Base-by-base conservation (phyloP, 139 green algal genomes). In the Zygnema cylindricum region DNA sequence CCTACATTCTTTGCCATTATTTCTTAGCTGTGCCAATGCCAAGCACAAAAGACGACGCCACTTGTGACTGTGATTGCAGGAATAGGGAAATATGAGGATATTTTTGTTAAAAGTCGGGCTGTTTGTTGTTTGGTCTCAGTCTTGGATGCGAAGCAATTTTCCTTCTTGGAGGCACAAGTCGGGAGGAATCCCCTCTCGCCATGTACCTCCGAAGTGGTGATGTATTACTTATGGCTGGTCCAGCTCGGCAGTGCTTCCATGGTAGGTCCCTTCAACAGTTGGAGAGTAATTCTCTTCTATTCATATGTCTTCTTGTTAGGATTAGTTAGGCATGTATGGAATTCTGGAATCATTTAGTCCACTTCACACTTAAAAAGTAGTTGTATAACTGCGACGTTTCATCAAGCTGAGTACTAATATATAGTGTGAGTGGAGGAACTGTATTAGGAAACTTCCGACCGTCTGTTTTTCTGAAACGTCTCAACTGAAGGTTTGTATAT, bases 101-200 rank as follows among this genome's bases (percentile, higher is more conserved):
- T n/a, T n/a, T n/a, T n/a, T n/a, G n/a, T n/a, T n/a, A n/a, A n/a
- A n/a, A n/a, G n/a, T n/a, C n/a, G n/a, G n/a, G n/a, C n/a, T n/a
- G n/a, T n/a, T n/a, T n/a, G n/a, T n/a, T n/a, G n/a, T n/a, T n/a
- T n/a, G n/a, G n/a, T n/a, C n/a, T n/a, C 86, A 90, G 93, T 69
- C 71, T 98, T 21, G 96, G 96, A 30, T 96, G 94, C 89, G 86
- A 92, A 42, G 96, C 94, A 0, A 88, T 98, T 22, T 98, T 98
- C 87, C 92, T 98, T 0, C 93, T 98, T 33, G 96, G 96, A 0
- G 94, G 95, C 0, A 42, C 1, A 86, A 77, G n/a, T 0, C 82
- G 82, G 1, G 93, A 96, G 0, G 69, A 85, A 41, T 25, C 43
- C 0, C 96, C 96, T 1, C 93, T 89, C 0, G 84, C 96, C 7